phyloP scores from a whole-genome alignment of 768 basidiomycete species.

The Phaffia tasmanica region DNA sequence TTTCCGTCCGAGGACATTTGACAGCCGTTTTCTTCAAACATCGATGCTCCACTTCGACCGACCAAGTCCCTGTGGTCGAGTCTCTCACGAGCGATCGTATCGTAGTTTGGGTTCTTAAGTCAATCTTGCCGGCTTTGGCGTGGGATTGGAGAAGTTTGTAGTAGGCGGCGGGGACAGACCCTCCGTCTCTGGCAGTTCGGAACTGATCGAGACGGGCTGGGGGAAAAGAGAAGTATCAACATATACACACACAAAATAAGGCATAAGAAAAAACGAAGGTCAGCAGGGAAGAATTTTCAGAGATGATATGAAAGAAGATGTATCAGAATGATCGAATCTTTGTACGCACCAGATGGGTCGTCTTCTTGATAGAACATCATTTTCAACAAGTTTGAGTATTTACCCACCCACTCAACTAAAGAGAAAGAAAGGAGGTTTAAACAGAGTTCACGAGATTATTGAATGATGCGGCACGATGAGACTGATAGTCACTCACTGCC shows the following conservation, averaged over 20 bases:
- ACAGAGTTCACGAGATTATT: no score
- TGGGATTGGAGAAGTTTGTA: conserved; percentile 22
- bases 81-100: not conserved
- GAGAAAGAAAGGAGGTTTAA: not conserved
- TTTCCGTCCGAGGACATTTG: not conserved
- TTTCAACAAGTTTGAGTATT: conserved; percentile 6
- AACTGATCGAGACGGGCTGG: conserved; percentile 22
- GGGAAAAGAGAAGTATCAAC: not conserved
- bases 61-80: not conserved
- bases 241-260: not conserved
- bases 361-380: conserved; percentile 28
- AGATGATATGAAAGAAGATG: no score
- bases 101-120: conserved; percentile 3
- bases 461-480: conserved; percentile 13
- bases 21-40: not conserved
- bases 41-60: conserved; percentile 11
- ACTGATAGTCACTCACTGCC: conserved; percentile 13
- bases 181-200: conserved; percentile 28
- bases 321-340: no score
- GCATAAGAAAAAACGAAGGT: not conserved
- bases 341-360: not conserved
- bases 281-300: not conserved
- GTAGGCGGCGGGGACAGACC: conserved; percentile 28
- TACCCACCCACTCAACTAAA: not conserved
- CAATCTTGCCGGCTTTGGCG: conserved; percentile 18